A percentile compares a stretch with the other conserved stretches of the same genome.
Evolutionary conservation across 192 early-diverging fungal genomes (phyloP).

Genomic region (Coemansia brasiliensis): DNA sequence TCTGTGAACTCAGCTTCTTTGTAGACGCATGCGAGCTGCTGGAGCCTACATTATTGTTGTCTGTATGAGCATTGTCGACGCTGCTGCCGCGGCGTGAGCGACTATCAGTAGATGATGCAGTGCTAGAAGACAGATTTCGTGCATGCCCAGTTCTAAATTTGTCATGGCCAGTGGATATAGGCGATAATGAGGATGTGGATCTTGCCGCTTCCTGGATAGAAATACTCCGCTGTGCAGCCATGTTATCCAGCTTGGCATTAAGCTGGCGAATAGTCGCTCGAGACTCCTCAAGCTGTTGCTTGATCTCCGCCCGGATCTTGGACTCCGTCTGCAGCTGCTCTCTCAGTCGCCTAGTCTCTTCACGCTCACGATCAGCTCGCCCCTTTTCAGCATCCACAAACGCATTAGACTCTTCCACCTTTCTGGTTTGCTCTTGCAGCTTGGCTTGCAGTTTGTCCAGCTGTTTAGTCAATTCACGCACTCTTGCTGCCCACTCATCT

Average conservation of each 20-base stretch:
- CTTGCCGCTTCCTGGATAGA: background rate
- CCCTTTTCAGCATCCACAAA: conserved; percentile 10
- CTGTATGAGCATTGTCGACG: conserved; percentile 14
- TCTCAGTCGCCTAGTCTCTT: conserved; percentile 55
- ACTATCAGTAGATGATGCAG: conserved; percentile 32
- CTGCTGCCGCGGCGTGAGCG: conserved; percentile 34
- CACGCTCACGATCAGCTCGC: conserved; percentile 9
- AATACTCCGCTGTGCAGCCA: conserved; percentile 10
- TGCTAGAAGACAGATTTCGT: conserved; percentile 30
- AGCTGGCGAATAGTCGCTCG: conserved; percentile 23
- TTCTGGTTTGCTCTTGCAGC: conserved; percentile 14
- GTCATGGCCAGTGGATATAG: background rate
- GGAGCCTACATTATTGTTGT: conserved; percentile 1
- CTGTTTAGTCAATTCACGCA: conserved; percentile 18
- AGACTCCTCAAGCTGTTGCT: conserved; percentile 43
- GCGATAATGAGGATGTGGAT: background rate
- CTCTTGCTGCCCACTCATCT: conserved; percentile 18
- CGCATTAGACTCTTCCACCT: conserved; percentile 3
- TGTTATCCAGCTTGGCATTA: conserved; percentile 18
- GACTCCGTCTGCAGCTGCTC: conserved; percentile 62
- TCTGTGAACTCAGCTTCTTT: conserved; percentile 45
- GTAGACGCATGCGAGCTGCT: conserved; percentile 10
- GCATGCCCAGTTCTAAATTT: conserved; percentile 4
- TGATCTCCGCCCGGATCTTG: conserved; percentile 39
- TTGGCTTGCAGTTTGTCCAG: conserved; percentile 9